These are phyloP conservation scores for Lantana camara DNA, from an alignment of 257 asterid genomes.

Conservation along the genomic window DNA sequence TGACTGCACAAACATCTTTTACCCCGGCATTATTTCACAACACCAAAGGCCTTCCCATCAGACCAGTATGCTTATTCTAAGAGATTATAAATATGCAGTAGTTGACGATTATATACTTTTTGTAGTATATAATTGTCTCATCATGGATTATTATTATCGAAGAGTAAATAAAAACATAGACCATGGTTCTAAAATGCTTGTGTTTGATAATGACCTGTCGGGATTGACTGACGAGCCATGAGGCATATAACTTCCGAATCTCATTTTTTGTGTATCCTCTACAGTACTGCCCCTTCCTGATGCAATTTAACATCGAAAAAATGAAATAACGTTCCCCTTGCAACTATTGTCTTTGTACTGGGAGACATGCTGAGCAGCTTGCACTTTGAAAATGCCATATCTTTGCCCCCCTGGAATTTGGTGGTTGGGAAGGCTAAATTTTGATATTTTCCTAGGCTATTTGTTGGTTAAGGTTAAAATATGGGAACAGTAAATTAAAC, in stretches of 20 bases:
- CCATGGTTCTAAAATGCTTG: slow-evolving; percentile 20
- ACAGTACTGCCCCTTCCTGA: not conserved
- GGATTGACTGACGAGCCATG: slow-evolving; percentile 12
- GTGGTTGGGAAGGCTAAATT: not conserved
- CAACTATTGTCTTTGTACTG: not conserved
- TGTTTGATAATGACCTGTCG: slow-evolving; percentile 13
- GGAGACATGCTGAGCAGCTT: slow-evolving; percentile 8
- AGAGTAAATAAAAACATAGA: slow-evolving; percentile 2
- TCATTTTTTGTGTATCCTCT: slow-evolving; percentile 10
- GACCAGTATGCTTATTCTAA: slow-evolving; percentile 60
- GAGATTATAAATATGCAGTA: slow-evolving; percentile 9
- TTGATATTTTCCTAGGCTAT: too few species aligned
- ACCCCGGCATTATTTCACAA: slow-evolving; percentile 75
- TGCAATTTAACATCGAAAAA: not conserved
- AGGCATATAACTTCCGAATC: not conserved
- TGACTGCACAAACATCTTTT: slow-evolving; percentile 42
- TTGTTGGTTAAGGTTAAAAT: too few species aligned
- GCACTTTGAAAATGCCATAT: not conserved
- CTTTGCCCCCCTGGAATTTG: slow-evolving; percentile 4
- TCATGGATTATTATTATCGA: not conserved
- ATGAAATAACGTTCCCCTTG: not conserved
- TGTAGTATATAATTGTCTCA: slow-evolving; percentile 9
- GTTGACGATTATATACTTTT: slow-evolving; percentile 16
- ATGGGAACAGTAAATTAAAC: too few species aligned
- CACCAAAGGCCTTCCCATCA: slow-evolving; percentile 92